Evolutionary conservation across 192 early-diverging fungal species (phyloP), one percentile per base, ranked within the genome.

Genomic region (Podila horticola): DNA sequence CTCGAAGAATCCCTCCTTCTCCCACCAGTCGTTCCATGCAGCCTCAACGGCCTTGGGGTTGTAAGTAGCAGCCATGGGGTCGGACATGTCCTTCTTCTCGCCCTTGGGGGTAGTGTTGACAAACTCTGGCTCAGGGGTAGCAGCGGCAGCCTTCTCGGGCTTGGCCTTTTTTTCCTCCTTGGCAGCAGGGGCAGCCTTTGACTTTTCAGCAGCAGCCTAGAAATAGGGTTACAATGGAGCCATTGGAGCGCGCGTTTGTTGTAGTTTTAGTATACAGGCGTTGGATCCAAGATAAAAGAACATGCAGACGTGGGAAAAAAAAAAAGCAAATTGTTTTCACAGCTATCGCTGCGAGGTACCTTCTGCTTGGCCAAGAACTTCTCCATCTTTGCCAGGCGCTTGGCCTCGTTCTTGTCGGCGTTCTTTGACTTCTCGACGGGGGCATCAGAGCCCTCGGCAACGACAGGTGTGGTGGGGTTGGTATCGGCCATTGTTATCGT

Each of bases 1-100:
- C 76, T 96, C 88, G 75, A 99, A 98, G 83, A 89, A 95, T 13
- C 93, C 94, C 76, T 93, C 84, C 87, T 95, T 92, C 84, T 96
- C 95, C 97, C 98, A 98, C 96, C 97, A 99, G 31, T 87, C 90
- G 82, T 98, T 97, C 98, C 97, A 99, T 28, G 95, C 91, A 28
- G 95, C 84, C 82, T 99, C 98, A 30, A 99, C 98, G 33, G 92
- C 94, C 55, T 72, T 87, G 13, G 97, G 96, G 68, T 97, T 92
- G 84, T 98, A 99, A 63, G 90, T 84, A 36, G 85, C 84, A 8
- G 96, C 93, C 88, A 97, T 94, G 22, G 88, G 87, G 64, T 88
- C 86, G 58, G 85, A 84, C 82, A 94, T 87, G 70, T 95, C 94
- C 93, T 84, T 71, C 57, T 97, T 98, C 74, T 95, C 92, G 36